phyloP scores from a whole-genome alignment of 202 grass and related monocot genomes.

The Musa balbisiana region DNA sequence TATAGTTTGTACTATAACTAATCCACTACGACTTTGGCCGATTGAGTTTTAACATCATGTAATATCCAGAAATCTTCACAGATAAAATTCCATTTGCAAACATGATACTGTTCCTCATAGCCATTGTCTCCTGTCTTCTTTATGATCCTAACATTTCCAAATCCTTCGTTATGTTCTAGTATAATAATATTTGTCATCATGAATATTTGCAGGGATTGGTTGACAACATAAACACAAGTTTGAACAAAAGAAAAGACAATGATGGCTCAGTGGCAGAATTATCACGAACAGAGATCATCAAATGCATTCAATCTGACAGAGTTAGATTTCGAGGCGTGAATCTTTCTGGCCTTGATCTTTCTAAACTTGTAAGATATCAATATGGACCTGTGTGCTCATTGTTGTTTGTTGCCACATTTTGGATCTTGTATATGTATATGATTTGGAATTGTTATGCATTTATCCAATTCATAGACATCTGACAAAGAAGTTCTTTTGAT shows the following conservation, averaged over 20 bases:
- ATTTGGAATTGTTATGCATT: neutral
- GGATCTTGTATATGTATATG: neutral
- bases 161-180: neutral
- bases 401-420: neutral
- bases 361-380: constrained; percentile 67
- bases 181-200: constrained; percentile 2
- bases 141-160: neutral
- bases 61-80: neutral
- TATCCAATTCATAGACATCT: neutral
- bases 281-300: constrained; percentile 75
- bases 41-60: neutral
- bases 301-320: constrained; percentile 59
- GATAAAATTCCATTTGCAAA: neutral
- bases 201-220: constrained; percentile 43
- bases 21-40: neutral
- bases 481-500: neutral
- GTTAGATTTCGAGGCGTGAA: constrained; percentile 74
- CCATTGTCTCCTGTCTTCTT: neutral
- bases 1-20: neutral
- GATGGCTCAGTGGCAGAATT: constrained; percentile 42
- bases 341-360: constrained; percentile 75
- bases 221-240: constrained; percentile 46
- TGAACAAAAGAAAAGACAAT: constrained; percentile 39
- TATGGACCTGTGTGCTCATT: neutral
- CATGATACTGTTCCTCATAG: neutral